Evolutionary conservation across 225 moss, liverwort and hornwort genomes (phyloP), one percentile per base, ranked within the genome.

Genomic region (Neckera pumila): DNA sequence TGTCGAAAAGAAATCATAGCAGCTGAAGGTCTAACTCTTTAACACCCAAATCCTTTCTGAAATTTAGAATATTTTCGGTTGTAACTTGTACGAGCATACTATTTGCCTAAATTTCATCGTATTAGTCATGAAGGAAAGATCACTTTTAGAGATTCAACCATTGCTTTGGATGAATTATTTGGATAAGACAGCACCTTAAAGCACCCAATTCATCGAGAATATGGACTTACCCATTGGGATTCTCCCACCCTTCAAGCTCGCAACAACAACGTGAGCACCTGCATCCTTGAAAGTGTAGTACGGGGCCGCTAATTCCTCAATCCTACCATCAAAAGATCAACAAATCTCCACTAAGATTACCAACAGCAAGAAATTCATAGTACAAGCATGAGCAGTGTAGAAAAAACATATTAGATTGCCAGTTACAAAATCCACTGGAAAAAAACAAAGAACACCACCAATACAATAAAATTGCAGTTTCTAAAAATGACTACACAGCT

Each of bases 241-340:
- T 74, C 81, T 93, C 58, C 98, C 98, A 79, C 98, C 98, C 90
- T 95, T 97, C 45, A 97, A 86, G 71, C 97, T 98, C 78, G 77
- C 94, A 60, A 98, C 87, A 82, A 95, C 96, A 28, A 96, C 95
- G 51, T 95, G 77, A 2, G 89, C 90, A 40, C 97, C 98, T 70
- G 96, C 98, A 21, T 96, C 91, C 80, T 93, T 95, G 85, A 95
- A 98, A 34, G 64, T 7, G 65, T 94, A 91, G 88, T 94, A 98
- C 21, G 98, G 96, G 13, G 95, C 90, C 7, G 87, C 92, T 47
- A 98, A 47, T 59, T 97, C 98, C 89, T 98, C 98, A 42, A 93
- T 92, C 98, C 98, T 98, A 36, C 80, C 85, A 88, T 79, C 58
- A 23, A 84, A 75, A 87, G 21, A 43, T 9, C 53, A 56, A 26